Base-by-base conservation (phyloP, 2,329 filamentous ascomycete genomes). In the Capronia americana region DNA sequence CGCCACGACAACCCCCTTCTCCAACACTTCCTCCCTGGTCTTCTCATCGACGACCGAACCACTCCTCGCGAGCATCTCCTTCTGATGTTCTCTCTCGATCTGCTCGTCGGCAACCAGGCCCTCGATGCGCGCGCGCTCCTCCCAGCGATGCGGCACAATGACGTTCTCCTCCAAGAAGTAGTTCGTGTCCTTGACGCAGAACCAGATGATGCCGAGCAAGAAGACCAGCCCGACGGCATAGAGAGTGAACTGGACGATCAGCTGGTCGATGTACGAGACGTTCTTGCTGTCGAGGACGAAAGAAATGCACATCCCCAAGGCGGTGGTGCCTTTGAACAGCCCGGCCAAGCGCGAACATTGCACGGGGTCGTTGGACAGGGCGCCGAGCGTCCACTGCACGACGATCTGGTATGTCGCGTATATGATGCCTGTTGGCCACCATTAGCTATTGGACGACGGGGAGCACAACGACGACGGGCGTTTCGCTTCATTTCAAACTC, bases 131-230 rank as follows among this genome's bases (percentile, higher is more conserved):
- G 62, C 61, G 6, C 48, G 50, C 50, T 71, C 66, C 57, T 72
- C 68, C 48, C 70, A 57, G 8, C 61, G 55, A 32, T 68, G 63
- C 17, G 71, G 71, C 17, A 72, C 71, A 38, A 73, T 71, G 38
- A 72, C 71, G 44, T 65, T 65, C 12, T 68, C 66, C 53, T 73
- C 71, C 17, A 66, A 34, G 57, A 73, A 72, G 48, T 73, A 73
- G 48, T 73, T 73, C 10, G 71, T 72, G 26, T 70, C 59, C n/a
- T 41, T 63, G 28, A 72, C 69, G 26, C 60, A 67, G 28, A 55
- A 51, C 55, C 50, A 65, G 24, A 71, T 65, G 55, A 73, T 63
- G 50, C 32, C 23, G 28, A 68, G 34, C 30, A 73, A 34, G 30
- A 57, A 63, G 20, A 67, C 58, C 8, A 66, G 41, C 17, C 71